Base-by-base conservation (phyloP, 1,284 basidiomycete genomes). In the Marasmius oreades region DNA sequence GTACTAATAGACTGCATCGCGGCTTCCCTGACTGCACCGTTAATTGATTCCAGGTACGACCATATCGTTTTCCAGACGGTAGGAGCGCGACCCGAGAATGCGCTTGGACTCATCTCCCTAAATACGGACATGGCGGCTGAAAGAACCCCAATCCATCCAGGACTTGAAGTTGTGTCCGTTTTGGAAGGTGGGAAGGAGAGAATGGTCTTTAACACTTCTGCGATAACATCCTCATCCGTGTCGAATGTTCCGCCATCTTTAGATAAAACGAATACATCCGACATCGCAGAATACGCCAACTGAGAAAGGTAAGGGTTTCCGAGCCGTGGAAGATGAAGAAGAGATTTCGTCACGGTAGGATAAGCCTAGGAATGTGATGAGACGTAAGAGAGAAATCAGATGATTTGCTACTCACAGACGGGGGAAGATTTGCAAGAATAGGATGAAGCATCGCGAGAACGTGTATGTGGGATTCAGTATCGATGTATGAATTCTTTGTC, bases 241-340 rank as follows among this genome's bases (percentile, higher is more conserved):
- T 73, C 73, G 50, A 69, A 73, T 11, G 71, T 68, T 4, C 74
- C 73, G 55, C 79, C 77, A 53, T 81, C 80, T 12, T 77, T 69
- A 1, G 81, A 79, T 33, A 78, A 68, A 5, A 83, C 73, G 58
- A 93, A 85, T 4, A 95, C 77, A 59, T 88, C 85, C 28, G 92
- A 82, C 57, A 97, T 79, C 50, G 92, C 80, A 28, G 86, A 85
- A 69, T 93, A 96, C 18, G 89, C 78, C 36, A 90, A 85, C 69
- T 92, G 86, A 1, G 93, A 89, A 50, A 97, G 80, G 69, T 92
- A 95, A 20, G 89, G 81, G 64, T 90, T 90, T 39, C 87, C 88
- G n/a, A 93, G 76, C 51, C 88, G 86, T 33, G 93, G 92, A 33
- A 95, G 81, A 11, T 82, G 76, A 14, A 96, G 84, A 26, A 97